Base-by-base conservation (phyloP, 805 yeast species). In the Lachancea nothofagi region DNA sequence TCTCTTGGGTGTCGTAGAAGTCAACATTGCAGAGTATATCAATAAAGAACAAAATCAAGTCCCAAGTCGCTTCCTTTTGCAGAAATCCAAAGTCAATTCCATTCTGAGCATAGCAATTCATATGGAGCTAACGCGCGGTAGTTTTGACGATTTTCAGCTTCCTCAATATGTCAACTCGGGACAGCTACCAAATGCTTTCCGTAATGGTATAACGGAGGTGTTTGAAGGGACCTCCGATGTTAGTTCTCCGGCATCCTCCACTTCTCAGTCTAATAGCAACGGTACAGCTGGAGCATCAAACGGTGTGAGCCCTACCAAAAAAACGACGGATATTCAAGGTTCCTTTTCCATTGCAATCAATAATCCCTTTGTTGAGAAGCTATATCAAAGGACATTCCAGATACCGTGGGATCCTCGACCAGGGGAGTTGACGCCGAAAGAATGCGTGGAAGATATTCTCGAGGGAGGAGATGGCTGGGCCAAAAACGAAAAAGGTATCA, bases 61-160 rank as follows among this genome's bases (percentile, higher is more conserved):
- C 3, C 67, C 80, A 2, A 70, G 81, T 45, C 69, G 84, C 45
- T 87, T 83, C 50, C 63, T 90, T 31, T 66, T 90, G 26, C 80
- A 80, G 51, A 74, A 85, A 20, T 82, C 95, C 1, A 85, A 86
- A 48, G 77, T 90, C 14, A 90, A 90, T 58, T 80, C 94, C 2
- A 82, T 86, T n/a, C 60, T 83, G 28, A 79, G 73, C 44, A 45
- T 86, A 29, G 70, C 80, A 1, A 64, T 84, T n/a, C 66, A 67
- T 4, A 59, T 83, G 49, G 69, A 66, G 29, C 53, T 68, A 31
- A 48, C 65, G 24, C 61, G 70, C 48, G 75, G 66, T 27, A 36
- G 54, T 5, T 62, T 59, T 38, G 43, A 46, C 10, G 66, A 62
- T 26, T 62, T 62, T 34, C 44, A 47, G 29, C 36, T 46, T 3